Base-by-base conservation (phyloP, 225 moss, liverwort and hornwort genomes). In the Lunularia cruciata region DNA sequence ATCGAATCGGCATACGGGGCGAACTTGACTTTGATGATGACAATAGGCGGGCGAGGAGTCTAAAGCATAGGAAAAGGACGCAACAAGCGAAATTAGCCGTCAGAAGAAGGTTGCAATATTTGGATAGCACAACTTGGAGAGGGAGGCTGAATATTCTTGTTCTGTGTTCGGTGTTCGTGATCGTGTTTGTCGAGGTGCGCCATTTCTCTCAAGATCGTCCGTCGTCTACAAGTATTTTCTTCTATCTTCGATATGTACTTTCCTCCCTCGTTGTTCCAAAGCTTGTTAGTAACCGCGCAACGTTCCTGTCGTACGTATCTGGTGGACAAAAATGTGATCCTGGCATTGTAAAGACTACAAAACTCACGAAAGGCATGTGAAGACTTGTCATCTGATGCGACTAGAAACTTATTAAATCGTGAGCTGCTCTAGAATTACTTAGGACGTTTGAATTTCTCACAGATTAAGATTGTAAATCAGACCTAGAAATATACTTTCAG, bases 101-200 rank as follows among this genome's bases (percentile, higher is more conserved):
- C 18, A 47, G 60, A 31, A n/a, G n/a, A n/a, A n/a, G n/a, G n/a
- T n/a, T n/a, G n/a, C n/a, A n/a, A n/a, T n/a, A n/a, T n/a, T 1
- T 60, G 34, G 60, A 59, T 27, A 33, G 14, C 9, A 32, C 32
- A 37, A 40, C 48, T 22, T 61, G 60, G 71, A 48, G 26, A 22
- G 34, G 46, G 74, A 82, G 71, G 62, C 36, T 83, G 13, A 48
- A 63, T 48, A 42, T 83, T 48, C 0, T 66, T 0, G 63, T 26
- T 12, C 30, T 82, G 62, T 60, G 14, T 27, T n/a, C 71, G 33
- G 11, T 83, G 52, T 57, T 52, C 4, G 22, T 75, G 68, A 30
- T 83, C 68, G 68, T 78, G 75, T 28, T 75, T 34, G 60, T 57
- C 57, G 75, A 78, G 75, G 75, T 78, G 75, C 72, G 78, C 75